A percentile compares a stretch with the other conserved stretches of the same genome.
These are phyloP conservation scores for Yamadazyma olivae DNA, from an alignment of 805 yeast species.

Conservation along the genomic window DNA sequence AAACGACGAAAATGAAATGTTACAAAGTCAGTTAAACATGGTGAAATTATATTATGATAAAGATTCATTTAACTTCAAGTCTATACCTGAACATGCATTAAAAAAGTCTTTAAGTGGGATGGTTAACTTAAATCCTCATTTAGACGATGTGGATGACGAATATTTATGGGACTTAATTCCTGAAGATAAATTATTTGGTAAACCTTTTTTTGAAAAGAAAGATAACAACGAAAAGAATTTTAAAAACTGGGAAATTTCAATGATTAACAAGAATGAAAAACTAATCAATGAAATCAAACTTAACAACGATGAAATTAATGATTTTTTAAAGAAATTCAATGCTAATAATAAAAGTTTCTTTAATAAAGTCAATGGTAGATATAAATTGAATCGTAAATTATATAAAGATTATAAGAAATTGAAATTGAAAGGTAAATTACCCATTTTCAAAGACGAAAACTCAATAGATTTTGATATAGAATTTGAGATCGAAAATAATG, in stretches of 20 bases:
- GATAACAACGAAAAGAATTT: slow-evolving; percentile 21
- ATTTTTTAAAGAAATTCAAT: slow-evolving; percentile 9
- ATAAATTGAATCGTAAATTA: slow-evolving; percentile 33
- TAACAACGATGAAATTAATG: slow-evolving; percentile 9
- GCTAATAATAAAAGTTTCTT: slow-evolving; percentile 10
- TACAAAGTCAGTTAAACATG: slow-evolving; percentile 20
- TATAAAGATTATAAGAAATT: slow-evolving; percentile 30
- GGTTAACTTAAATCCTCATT: slow-evolving; percentile 32
- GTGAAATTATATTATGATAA: slow-evolving; percentile 26
- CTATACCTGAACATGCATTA: slow-evolving; percentile 35
- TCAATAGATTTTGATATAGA: slow-evolving; percentile 9
- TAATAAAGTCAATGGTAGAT: slow-evolving; percentile 10
- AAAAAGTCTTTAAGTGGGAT: slow-evolving; percentile 38
- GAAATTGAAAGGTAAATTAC: slow-evolving; percentile 23
- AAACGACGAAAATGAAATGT: slow-evolving; percentile 21
- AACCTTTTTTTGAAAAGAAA: slow-evolving; percentile 30
- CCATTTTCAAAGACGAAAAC: slow-evolving; percentile 8
- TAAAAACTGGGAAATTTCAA: slow-evolving; percentile 33
- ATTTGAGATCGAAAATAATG: slow-evolving; percentile 9
- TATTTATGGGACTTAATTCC: slow-evolving; percentile 40
- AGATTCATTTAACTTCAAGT: slow-evolving; percentile 23
- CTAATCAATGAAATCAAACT: slow-evolving; percentile 9
- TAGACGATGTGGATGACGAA: slow-evolving; percentile 36
- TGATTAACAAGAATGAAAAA: slow-evolving; percentile 17
- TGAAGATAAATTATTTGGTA: slow-evolving; percentile 28